Base-by-base conservation (phyloP, 352 stramenopile species). In the Phytophthora pseudosyringae region DNA sequence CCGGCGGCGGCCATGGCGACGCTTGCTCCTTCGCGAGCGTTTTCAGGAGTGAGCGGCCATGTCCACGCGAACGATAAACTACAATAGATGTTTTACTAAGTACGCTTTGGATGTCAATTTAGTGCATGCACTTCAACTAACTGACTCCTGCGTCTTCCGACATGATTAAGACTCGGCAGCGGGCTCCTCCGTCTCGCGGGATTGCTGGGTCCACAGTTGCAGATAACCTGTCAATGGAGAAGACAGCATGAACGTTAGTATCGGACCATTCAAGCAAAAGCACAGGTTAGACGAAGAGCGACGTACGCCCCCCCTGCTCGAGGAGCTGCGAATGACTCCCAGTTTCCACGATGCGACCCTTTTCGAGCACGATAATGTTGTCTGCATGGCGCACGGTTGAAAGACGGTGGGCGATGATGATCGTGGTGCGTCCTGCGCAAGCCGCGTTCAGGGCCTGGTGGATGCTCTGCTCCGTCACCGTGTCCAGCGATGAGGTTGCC, bases 361-460 rank as follows among this genome's bases (percentile, higher is more conserved):
- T 81, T 53, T 86, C 49, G 10, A 91, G 53, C 47, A 91, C 83
- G 25, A 91, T 28, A 48, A 91, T 90, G 31, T 76, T 80, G 77
- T 94, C 71, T 1, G 86, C 83, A 46, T 91, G 75, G 8, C 79
- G 81, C 7, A 94, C 68, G 1, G 86, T 94, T n/a, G 82, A 92
- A n/a, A 94, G 76, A 9, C 86, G 78, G 51, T 94, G 86, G 3
- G 86, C 86, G 32, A 94, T 93, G 58, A 91, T 88, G 45, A 95
- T 59, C 15, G 81, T 92, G 32, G 85, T 94, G 65, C 80, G 78
- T 15, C 76, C 79, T 35, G 71, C 61, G 51, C 76, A 87, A 8
- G 71, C 79, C 4, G 76, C 58, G 11, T 83, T 68, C 21, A 93
- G 70, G 16, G 79, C 78, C 31, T 86, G 68, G 65, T 91, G 81